Evolutionary conservation across 1,284 basidiomycete species (phyloP).

Genomic region (Malassezia dermatis): DNA sequence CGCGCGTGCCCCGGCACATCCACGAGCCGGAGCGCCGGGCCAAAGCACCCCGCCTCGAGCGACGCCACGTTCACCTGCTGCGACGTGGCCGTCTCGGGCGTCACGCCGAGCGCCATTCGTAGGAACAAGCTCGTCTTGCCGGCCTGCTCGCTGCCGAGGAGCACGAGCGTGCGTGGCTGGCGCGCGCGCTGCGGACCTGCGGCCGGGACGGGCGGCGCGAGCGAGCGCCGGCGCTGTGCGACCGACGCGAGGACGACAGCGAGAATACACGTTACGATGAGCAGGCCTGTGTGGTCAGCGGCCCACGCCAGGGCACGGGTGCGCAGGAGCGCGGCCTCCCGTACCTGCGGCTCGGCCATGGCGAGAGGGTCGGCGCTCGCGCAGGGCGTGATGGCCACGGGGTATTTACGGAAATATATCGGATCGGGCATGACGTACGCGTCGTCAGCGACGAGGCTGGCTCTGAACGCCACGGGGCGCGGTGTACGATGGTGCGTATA

Average conservation of each 20-base stretch:
- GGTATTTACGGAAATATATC: constrained; percentile 13
- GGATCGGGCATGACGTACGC: constrained; percentile 3
- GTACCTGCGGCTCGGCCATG: not conserved
- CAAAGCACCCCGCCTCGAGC: not conserved
- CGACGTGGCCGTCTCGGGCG: constrained; percentile 26
- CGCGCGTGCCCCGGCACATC: constrained; percentile 41
- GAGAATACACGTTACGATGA: not conserved
- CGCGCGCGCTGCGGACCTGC: not conserved
- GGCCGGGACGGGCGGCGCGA: not conserved
- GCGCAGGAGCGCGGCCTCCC: not conserved
- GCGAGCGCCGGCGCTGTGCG: not conserved
- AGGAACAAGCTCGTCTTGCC: constrained; percentile 40
- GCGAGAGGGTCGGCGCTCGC: not conserved
- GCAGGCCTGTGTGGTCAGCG: not conserved
- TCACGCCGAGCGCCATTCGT: constrained; percentile 28
- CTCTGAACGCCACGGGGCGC: constrained; percentile 3
- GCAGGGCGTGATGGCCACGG: not conserved
- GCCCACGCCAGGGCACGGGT: not conserved
- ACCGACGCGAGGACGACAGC: not conserved
- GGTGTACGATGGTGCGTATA: constrained; percentile 15
- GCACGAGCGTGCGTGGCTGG: constrained; percentile 22
- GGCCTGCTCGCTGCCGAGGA: constrained; percentile 29
- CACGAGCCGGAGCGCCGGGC: constrained; percentile 21
- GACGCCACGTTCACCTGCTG: constrained; percentile 25
- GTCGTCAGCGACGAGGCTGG: not conserved